phyloP scores from a whole-genome alignment of 805 yeast genomes.

The Teunomyces pallodes region DNA sequence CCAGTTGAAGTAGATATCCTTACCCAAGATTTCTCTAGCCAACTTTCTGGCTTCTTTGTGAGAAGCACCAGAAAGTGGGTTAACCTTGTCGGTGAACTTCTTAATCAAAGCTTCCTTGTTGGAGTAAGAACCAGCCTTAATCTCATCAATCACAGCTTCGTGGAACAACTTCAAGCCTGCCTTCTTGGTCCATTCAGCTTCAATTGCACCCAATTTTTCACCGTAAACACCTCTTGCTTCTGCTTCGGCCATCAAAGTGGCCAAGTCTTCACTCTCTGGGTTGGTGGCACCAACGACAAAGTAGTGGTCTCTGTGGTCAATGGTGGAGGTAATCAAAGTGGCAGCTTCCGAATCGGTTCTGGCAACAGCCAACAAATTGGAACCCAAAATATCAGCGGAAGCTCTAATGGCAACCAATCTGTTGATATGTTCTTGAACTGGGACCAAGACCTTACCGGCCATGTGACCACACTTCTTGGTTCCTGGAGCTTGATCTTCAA shows the following conservation, averaged over 20 bases:
- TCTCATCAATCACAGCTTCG: constrained; percentile 86
- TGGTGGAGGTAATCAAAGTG: constrained; percentile 87
- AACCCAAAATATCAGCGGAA: constrained; percentile 89
- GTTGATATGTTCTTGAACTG: constrained; percentile 96
- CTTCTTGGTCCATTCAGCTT: constrained; percentile 73
- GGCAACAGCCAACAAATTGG: constrained; percentile 84
- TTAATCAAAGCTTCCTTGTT: constrained; percentile 63
- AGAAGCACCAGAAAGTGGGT: constrained; percentile 74
- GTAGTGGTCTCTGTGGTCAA: constrained; percentile 92
- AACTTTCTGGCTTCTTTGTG: constrained; percentile 75
- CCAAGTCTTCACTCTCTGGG: constrained; percentile 71
- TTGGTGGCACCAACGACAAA: constrained; percentile 89
- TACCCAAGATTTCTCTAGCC: constrained; percentile 73
- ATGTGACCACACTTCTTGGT: constrained; percentile 98
- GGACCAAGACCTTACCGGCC: constrained; percentile 98
- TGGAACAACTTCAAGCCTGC: constrained; percentile 88
- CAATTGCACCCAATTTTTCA: constrained; percentile 65
- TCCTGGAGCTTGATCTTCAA: constrained; percentile 98
- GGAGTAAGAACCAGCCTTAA: constrained; percentile 55
- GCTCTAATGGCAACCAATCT: constrained; percentile 92
- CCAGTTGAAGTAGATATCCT: constrained; percentile 90
- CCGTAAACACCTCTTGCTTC: constrained; percentile 74
- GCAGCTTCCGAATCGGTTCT: constrained; percentile 99
- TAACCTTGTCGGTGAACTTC: constrained; percentile 64
- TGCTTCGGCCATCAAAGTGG: constrained; percentile 77